Evolutionary conservation across 2,329 filamentous ascomycete species (phyloP).

Genomic region (Xenosphaeropsis pyriputrescens): DNA sequence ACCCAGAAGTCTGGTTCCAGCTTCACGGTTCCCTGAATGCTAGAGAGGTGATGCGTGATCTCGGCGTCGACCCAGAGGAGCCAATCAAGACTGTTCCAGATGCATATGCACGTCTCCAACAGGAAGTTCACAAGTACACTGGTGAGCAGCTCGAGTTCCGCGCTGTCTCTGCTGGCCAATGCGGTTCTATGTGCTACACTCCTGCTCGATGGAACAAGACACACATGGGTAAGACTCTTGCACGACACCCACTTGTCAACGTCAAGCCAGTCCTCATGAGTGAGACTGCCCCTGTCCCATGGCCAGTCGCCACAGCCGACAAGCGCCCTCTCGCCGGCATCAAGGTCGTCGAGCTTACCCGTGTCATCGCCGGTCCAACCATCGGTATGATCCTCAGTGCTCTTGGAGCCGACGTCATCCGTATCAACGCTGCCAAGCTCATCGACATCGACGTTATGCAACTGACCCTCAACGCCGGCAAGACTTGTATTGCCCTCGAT

Average conservation of each 20-base stretch:
- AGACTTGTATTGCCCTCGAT: conserved; percentile 49
- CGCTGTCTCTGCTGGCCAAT: no score
- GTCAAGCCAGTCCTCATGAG: conserved; percentile 1
- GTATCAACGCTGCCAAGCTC: conserved; percentile 53
- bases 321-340: conserved; percentile 35
- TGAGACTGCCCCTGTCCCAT: conserved; percentile 21
- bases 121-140: no score
- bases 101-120: no score
- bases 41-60: neutral
- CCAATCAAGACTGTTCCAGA: no score
- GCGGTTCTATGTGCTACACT: no score
- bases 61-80: no score
- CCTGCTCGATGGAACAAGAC: conserved; percentile 31
- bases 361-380: conserved; percentile 63
- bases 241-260: conserved; percentile 26
- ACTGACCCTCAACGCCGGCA: conserved; percentile 58
- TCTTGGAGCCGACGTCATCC: conserved; percentile 60
- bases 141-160: no score
- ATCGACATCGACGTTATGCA: conserved; percentile 61
- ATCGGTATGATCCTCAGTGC: conserved; percentile 59
- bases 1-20: conserved; percentile 55
- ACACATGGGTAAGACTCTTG: conserved; percentile 54
- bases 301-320: conserved; percentile 18
- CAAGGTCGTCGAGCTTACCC: conserved; percentile 60
- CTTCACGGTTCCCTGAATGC: conserved; percentile 64